Conservation (phyloP, 2,329 filamentous ascomycete genomes). For the Claviceps sp. region DNA sequence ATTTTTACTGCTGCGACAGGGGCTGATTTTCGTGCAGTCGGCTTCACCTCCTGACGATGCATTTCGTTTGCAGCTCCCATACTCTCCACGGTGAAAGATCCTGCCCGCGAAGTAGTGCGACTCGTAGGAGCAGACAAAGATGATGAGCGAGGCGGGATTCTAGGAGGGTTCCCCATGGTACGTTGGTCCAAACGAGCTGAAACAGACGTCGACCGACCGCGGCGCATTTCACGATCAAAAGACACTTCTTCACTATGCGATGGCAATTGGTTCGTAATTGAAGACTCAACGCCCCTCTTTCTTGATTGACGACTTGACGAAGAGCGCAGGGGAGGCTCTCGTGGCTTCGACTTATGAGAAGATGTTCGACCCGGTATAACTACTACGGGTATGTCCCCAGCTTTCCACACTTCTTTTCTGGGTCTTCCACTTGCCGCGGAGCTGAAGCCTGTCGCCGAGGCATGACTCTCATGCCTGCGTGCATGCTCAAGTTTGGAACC, state of each 20-base stretch:
- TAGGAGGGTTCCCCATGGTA: slow-evolving; percentile 47
- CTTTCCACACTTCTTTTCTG: slow-evolving; percentile 45
- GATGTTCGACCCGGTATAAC: slow-evolving; percentile 46
- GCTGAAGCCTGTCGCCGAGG: slow-evolving; percentile 34
- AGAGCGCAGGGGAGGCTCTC: slow-evolving; percentile 44
- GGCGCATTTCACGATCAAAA: slow-evolving; percentile 28
- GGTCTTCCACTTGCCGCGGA: slow-evolving; percentile 41
- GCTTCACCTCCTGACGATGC: slow-evolving; percentile 8
- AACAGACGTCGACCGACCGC: slow-evolving; percentile 30
- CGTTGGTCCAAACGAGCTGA: slow-evolving; percentile 38
- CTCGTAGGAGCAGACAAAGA: slow-evolving; percentile 51
- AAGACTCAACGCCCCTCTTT: slow-evolving; percentile 39
- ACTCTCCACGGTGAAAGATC: slow-evolving; percentile 33
- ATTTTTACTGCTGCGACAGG: background rate
- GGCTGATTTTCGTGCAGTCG: background rate
- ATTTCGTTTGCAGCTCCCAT: slow-evolving; percentile 39
- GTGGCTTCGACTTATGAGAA: slow-evolving; percentile 38
- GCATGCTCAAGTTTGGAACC: slow-evolving; percentile 13
- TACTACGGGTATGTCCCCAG: slow-evolving; percentile 47
- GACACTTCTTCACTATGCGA: slow-evolving; percentile 28
- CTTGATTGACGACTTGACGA: slow-evolving; percentile 44
- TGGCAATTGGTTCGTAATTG: slow-evolving; percentile 27
- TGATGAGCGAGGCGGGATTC: slow-evolving; percentile 42
- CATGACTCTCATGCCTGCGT: slow-evolving; percentile 31
- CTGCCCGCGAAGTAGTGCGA: slow-evolving; percentile 35